Evolutionary conservation across 257 asterid genomes (phyloP), one percentile per base, ranked within the genome.

Genomic region (Scutellaria galericulata): DNA sequence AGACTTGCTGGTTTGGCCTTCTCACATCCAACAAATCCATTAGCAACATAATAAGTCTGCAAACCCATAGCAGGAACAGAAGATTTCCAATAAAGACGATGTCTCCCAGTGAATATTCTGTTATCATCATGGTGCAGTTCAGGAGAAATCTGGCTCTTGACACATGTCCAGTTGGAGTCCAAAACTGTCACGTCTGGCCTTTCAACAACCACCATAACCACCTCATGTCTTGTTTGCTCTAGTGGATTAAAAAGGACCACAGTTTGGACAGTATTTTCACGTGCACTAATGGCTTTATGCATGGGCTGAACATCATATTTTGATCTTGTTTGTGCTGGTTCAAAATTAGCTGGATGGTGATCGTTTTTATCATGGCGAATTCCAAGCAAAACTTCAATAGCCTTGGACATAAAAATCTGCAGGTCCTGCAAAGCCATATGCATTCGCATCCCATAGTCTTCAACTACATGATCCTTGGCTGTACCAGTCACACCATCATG

Each of bases 401-500:
- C 95, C 79, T 95, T 95, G 3, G 99, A 86, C 96, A 90, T 88
- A 52, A 95, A 95, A 68, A 92, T 88, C 42, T 95, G 91, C 72
- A 92, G 74, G 80, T 95, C 99, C 12, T 87, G 90, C 82, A 92
- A 78, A 79, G 96, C 95, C 81, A 88, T 70, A 79, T 92, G 92
- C 99, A 95, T 95, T 53, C 97, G 84, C n/a, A 77, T 80, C 55
- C 98, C 99, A 55, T 95, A 95, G 80, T 95, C 99, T 77, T 83
- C 83, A 57, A 92, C 94, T 64, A 95, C 99, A 27, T 95, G 98
- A 76, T 95, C 97, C 81, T 88, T 92, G 6, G 96, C 98, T 9
- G 99, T 92, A 64, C 99, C 98, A 62, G 99, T 95, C 68, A 95
- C 97, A 15, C 99, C 99, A 79, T 92, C 99, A 66, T 95, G 99